phyloP scores from a whole-genome alignment of 768 basidiomycete genomes.

The Termitomyces sp. region DNA sequence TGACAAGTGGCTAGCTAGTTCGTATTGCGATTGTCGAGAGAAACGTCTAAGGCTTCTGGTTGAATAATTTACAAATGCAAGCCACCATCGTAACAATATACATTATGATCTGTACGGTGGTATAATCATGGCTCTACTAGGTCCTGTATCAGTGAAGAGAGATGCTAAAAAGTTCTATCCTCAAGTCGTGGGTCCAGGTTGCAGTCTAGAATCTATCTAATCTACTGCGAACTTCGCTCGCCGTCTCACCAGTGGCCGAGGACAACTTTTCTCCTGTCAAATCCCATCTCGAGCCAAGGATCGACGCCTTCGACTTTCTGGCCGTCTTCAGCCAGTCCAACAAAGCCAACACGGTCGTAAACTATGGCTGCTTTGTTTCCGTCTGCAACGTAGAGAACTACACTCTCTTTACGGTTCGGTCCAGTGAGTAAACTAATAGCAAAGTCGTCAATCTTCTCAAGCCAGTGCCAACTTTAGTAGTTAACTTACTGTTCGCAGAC shows the following conservation, averaged over 20 bases:
- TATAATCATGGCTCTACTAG: neutral
- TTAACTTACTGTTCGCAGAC: conserved; percentile 49
- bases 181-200: neutral
- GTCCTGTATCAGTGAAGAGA: too few relatives aligned
- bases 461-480: neutral
- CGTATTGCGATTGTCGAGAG: neutral
- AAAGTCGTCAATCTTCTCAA: conserved; percentile 13
- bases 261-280: conserved; percentile 36
- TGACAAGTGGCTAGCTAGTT: neutral
- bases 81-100: neutral
- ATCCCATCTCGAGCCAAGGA: conserved; percentile 62
- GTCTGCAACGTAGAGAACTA: conserved; percentile 66
- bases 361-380: conserved; percentile 49
- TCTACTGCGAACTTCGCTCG: neutral
- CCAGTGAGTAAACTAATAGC: conserved; percentile 20
- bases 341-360: conserved; percentile 64
- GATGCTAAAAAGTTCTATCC: neutral
- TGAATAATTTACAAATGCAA: neutral
- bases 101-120: neutral
- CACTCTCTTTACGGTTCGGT: conserved; percentile 29
- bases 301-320: conserved; percentile 34
- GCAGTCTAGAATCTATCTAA: neutral
- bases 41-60: neutral
- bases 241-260: conserved; percentile 63
- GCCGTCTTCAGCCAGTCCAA: conserved; percentile 35